phyloP scores from a whole-genome alignment of 441 rosid species.

The Raphanus hybrid region DNA sequence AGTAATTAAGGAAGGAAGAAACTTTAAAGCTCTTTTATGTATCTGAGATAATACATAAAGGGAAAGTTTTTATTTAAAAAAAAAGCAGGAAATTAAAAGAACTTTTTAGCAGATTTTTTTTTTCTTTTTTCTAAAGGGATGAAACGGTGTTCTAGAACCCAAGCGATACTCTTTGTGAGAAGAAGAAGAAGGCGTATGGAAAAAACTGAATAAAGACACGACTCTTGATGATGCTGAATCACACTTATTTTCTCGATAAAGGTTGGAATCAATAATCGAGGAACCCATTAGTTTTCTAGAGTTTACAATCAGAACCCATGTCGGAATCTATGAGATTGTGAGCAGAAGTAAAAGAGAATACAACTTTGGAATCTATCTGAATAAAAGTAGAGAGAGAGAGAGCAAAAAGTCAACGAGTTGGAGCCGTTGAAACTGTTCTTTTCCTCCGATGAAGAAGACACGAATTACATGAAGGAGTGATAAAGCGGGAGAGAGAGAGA shows the following conservation, averaged over 20 bases:
- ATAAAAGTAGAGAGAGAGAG: neutral
- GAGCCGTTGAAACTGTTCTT: neutral
- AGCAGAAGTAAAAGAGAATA: neutral
- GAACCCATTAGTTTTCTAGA: neutral
- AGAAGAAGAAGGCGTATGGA: neutral
- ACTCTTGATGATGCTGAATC: neutral
- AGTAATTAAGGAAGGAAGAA: neutral
- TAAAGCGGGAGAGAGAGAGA: neutral
- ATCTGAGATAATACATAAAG: neutral
- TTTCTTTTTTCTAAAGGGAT: neutral
- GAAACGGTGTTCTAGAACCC: neutral
- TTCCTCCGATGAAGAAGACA: neutral
- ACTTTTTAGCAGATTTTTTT: neutral
- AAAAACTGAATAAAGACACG: neutral
- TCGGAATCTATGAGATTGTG: neutral
- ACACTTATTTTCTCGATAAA: no score
- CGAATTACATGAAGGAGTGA: neutral
- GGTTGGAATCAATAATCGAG: neutral
- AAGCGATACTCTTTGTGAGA: neutral
- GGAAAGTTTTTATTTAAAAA: neutral
- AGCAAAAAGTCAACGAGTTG: neutral
- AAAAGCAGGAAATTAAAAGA: no score
- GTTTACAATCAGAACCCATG: neutral
- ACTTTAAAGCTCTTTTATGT: neutral
- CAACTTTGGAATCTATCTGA: conserved; percentile 1